These are phyloP conservation scores for Xerophyta viscosa DNA, from an alignment of 106 monocot genomes.

Conservation along the genomic window DNA sequence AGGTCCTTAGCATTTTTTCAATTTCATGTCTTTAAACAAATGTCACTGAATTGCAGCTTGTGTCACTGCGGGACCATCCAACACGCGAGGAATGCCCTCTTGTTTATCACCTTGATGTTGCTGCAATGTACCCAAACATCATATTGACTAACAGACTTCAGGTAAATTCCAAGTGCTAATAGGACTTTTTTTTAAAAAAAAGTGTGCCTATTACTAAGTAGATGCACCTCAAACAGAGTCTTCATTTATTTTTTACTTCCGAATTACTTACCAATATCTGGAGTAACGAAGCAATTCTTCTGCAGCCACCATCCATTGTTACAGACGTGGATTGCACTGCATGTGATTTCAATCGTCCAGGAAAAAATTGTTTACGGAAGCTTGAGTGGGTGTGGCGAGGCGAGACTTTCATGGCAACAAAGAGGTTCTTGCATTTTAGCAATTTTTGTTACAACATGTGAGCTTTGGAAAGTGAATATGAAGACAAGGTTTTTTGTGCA, in stretches of 20 bases:
- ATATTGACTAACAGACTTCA: slow-evolving; percentile 98
- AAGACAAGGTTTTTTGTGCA: slow-evolving; percentile 12
- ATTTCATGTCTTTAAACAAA: not conserved
- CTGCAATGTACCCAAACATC: slow-evolving; percentile 99
- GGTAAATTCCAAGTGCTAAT: slow-evolving; percentile 28
- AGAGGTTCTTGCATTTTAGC: slow-evolving; percentile 56
- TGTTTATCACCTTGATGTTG: slow-evolving; percentile 99
- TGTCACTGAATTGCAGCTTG: slow-evolving; percentile 67
- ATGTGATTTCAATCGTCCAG: slow-evolving; percentile 98
- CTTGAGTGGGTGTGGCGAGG: slow-evolving; percentile 99
- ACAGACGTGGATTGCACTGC: slow-evolving; percentile 93
- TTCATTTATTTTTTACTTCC: too few species aligned
- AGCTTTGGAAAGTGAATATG: not conserved
- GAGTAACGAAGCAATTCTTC: not conserved
- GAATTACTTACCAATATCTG: too few species aligned
- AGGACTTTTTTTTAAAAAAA: too few species aligned
- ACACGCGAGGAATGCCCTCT: slow-evolving; percentile 71
- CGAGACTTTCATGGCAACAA: slow-evolving; percentile 83
- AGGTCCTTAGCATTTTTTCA: too few species aligned
- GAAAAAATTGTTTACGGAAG: slow-evolving; percentile 87
- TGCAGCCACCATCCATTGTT: slow-evolving; percentile 93
- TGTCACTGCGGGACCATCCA: slow-evolving; percentile 66
- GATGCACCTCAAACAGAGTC: too few species aligned
- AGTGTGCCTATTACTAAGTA: too few species aligned
- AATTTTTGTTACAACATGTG: not conserved